Conservation (phyloP, 768 basidiomycete species). For the Pleurotus pulmonarius region DNA sequence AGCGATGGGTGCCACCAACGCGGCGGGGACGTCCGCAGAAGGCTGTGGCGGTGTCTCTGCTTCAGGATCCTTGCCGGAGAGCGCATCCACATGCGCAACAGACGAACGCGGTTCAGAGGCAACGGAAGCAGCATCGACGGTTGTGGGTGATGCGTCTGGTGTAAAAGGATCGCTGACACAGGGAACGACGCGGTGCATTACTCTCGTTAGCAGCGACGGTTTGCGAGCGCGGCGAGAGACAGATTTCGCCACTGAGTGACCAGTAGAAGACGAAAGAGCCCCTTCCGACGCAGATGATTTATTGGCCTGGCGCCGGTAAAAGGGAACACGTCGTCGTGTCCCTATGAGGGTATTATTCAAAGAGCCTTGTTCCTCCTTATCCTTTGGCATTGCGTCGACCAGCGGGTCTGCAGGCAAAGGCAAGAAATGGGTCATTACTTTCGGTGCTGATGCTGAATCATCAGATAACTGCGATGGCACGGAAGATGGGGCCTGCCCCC, state of each 20-base stretch:
- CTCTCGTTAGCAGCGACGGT: constrained; percentile 27
- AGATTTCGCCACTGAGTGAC: constrained; percentile 22
- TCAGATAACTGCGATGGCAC: constrained; percentile 10
- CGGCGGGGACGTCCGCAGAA: not conserved
- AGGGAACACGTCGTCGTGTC: constrained; percentile 32
- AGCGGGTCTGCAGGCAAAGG: constrained; percentile 11
- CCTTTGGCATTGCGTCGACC: constrained; percentile 14
- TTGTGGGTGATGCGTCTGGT: not conserved
- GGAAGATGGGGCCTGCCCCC: constrained; percentile 20
- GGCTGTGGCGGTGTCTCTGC: not conserved
- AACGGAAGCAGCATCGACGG: not conserved
- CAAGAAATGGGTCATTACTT: constrained; percentile 9
- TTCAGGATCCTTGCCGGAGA: not conserved
- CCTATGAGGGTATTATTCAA: constrained; percentile 34
- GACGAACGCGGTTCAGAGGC: constrained; percentile 5
- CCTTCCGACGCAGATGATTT: constrained; percentile 32
- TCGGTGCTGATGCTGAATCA: not conserved
- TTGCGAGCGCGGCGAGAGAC: constrained; percentile 14
- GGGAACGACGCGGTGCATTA: constrained; percentile 32
- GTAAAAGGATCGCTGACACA: constrained; percentile 24
- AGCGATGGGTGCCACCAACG: not conserved
- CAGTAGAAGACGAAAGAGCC: constrained; percentile 27
- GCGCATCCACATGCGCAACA: not conserved
- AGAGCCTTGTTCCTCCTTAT: constrained; percentile 36
- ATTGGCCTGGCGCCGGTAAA: constrained; percentile 40